Conservation (phyloP, 305 asterid genomes). For the Euphrasia arctica region DNA sequence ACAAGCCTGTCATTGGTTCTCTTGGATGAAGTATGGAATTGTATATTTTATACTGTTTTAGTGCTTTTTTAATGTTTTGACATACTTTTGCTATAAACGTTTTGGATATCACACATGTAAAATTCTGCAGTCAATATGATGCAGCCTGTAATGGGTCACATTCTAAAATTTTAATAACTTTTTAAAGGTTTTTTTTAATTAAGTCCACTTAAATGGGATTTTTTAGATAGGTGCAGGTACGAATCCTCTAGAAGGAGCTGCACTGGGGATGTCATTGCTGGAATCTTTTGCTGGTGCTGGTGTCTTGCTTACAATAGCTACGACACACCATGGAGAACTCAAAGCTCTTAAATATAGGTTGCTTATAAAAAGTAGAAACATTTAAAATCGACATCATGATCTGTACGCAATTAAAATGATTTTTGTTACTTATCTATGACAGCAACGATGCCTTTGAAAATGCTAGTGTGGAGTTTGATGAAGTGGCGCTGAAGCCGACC, state of each 20-base stretch:
- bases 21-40: conserved; percentile 81
- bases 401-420: conserved; percentile 25
- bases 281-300: conserved; percentile 90
- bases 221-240: conserved; percentile 98
- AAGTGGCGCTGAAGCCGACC: conserved; percentile 89
- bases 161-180: conserved; percentile 1
- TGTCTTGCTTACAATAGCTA: conserved; percentile 78
- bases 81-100: neutral
- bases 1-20: conserved; percentile 77
- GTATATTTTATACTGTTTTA: conserved; percentile 21
- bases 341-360: conserved; percentile 97
- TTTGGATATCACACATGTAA: conserved; percentile 6
- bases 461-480: conserved; percentile 99
- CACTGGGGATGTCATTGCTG: conserved; percentile 93
- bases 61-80: conserved; percentile 16
- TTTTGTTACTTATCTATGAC: conserved; percentile 37
- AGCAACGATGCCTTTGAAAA: conserved; percentile 87
- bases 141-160: conserved; percentile 10
- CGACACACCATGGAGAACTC: conserved; percentile 99
- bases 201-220: conserved; percentile 15
- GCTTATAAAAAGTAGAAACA: conserved; percentile 27
- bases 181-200: no score
- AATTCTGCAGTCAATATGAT: conserved; percentile 12
- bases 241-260: conserved; percentile 98
- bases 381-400: conserved; percentile 20